Percentiles rank a stretch among this genome's conserved stretches.
Evolutionary conservation across 441 rosid species (phyloP).

Genomic region (Pelargonium australe): DNA sequence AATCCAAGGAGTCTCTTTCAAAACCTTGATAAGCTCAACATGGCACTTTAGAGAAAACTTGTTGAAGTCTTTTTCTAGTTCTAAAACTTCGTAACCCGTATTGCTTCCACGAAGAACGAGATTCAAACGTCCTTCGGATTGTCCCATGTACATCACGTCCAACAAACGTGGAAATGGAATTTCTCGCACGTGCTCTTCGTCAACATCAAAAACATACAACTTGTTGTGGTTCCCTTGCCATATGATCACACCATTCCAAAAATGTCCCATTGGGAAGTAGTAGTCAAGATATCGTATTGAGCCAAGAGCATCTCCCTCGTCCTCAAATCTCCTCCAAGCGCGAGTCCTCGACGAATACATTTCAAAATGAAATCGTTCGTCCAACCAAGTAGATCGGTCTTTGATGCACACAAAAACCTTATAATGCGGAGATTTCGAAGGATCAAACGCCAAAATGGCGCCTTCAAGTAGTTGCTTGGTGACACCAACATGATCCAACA

Average conservation of each 20-base stretch:
- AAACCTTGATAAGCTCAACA: neutral
- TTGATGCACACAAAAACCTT: conserved; percentile 3
- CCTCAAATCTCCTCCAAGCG: neutral
- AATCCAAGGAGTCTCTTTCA: neutral
- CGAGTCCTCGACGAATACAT: neutral
- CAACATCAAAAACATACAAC: neutral
- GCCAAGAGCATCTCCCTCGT: neutral
- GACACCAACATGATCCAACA: neutral
- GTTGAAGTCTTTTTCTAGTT: neutral
- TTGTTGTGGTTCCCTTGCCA: neutral
- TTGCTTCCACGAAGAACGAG: neutral
- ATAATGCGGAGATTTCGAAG: neutral
- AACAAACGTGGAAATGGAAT: neutral
- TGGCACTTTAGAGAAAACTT: neutral
- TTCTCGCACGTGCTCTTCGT: neutral
- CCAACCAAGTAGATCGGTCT: neutral
- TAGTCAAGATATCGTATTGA: neutral
- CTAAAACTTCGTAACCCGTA: neutral
- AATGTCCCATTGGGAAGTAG: neutral
- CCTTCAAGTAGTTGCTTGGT: conserved; percentile 1
- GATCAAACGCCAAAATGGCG: neutral
- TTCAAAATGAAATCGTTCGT: neutral
- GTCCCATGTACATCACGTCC: conserved; percentile 4
- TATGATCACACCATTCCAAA: conserved; percentile 4
- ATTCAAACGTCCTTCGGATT: neutral